A percentile compares a stretch with the other conserved stretches of the same genome.
Evolutionary conservation across 768 basidiomycete genomes (phyloP).

Genomic region (Lactifluus piperatus): DNA sequence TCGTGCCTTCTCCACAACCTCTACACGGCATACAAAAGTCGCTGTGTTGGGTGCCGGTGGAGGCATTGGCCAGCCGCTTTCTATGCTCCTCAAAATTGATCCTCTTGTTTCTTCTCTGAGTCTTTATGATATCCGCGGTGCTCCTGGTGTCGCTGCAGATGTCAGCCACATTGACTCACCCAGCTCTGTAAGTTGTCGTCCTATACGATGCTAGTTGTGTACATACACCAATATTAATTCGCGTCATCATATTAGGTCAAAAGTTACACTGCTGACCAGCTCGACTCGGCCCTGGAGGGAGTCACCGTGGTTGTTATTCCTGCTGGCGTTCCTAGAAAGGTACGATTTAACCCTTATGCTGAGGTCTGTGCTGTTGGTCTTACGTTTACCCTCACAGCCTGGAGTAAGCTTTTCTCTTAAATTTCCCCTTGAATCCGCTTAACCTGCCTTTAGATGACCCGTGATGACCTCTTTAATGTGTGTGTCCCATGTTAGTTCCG

Average conservation of each 20-base stretch:
- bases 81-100: constrained; percentile 87
- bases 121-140: constrained; percentile 92
- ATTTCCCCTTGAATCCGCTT: constrained; percentile 22
- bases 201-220: not conserved
- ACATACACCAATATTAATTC: not conserved
- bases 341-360: constrained; percentile 28
- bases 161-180: constrained; percentile 89
- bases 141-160: constrained; percentile 95
- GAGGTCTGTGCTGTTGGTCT: constrained; percentile 21
- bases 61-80: constrained; percentile 97
- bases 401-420: constrained; percentile 51
- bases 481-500: constrained; percentile 25
- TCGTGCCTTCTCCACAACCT: constrained; percentile 70
- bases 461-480: constrained; percentile 94
- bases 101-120: constrained; percentile 79
- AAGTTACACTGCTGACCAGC: constrained; percentile 77
- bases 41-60: constrained; percentile 97
- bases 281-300: constrained; percentile 84
- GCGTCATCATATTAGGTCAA: constrained; percentile 41
- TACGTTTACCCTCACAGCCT: constrained; percentile 42
- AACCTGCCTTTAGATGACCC: constrained; percentile 63
- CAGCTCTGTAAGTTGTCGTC: constrained; percentile 57
- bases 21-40: constrained; percentile 72
- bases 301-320: constrained; percentile 94
- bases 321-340: constrained; percentile 98